Percentiles rank a stretch among this genome's conserved stretches.
These are phyloP conservation scores for Aureobasidium mangrovei DNA, from an alignment of 2,329 filamentous ascomycete species.

Conservation along the genomic window DNA sequence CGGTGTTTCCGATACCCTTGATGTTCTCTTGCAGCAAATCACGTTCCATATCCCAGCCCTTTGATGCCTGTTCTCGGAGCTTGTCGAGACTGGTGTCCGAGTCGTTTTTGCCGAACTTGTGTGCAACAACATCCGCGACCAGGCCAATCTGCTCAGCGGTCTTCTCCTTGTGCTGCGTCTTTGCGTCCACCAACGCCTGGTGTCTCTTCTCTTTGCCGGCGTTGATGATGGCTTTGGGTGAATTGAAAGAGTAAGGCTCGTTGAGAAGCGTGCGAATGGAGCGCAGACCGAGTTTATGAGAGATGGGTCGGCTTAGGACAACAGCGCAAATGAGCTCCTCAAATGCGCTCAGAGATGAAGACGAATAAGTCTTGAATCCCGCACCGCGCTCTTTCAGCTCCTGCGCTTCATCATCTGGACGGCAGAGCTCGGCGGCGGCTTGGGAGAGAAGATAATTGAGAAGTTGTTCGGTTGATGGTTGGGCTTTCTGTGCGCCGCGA, in stretches of 20 bases:
- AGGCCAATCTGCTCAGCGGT: slow-evolving; percentile 33
- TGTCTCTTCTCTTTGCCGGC: slow-evolving; percentile 31
- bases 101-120: slow-evolving; percentile 26
- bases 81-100: slow-evolving; percentile 26
- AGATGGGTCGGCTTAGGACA: slow-evolving; percentile 37
- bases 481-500: slow-evolving; percentile 20
- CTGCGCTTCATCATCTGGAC: slow-evolving; percentile 28
- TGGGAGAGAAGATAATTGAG: slow-evolving; percentile 28
- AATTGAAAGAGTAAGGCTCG: slow-evolving; percentile 33
- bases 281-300: slow-evolving; percentile 36
- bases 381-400: slow-evolving; percentile 21
- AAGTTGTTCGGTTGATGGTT: slow-evolving; percentile 23
- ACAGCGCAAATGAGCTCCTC: slow-evolving; percentile 38
- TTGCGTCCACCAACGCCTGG: slow-evolving; percentile 34
- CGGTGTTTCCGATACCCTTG: slow-evolving; percentile 35
- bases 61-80: slow-evolving; percentile 26
- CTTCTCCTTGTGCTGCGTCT: slow-evolving; percentile 40
- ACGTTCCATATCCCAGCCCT: slow-evolving; percentile 24
- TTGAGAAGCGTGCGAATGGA: slow-evolving; percentile 39
- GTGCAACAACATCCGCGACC: slow-evolving; percentile 26
- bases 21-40: slow-evolving; percentile 27
- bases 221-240: slow-evolving; percentile 26
- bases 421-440: slow-evolving; percentile 24
- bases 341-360: slow-evolving; percentile 30
- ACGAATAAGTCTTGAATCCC: slow-evolving; percentile 26